Conservation (phyloP, 1,284 basidiomycete genomes). For the Acaromyces ingoldii region DNA sequence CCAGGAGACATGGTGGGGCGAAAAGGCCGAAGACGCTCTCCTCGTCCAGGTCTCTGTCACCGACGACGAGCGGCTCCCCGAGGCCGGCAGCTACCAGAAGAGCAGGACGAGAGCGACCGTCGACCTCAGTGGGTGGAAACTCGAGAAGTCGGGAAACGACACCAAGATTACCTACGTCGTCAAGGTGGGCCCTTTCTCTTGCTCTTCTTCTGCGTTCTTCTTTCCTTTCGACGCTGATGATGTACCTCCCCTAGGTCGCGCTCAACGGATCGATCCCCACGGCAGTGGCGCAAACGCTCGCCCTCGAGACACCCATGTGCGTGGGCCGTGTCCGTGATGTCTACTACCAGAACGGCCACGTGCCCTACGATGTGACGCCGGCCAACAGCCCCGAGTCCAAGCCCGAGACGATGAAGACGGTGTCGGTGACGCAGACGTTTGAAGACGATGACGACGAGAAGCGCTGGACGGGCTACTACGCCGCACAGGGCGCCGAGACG, state of each 20-base stretch:
- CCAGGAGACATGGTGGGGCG: slow-evolving; percentile 28
- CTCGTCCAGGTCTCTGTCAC: slow-evolving; percentile 34
- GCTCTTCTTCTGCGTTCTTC: neutral
- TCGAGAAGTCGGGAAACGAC: slow-evolving; percentile 28
- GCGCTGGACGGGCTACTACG: slow-evolving; percentile 35
- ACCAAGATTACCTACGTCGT: slow-evolving; percentile 40
- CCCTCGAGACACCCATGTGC: slow-evolving; percentile 45
- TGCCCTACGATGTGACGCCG: slow-evolving; percentile 27
- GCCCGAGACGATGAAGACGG: slow-evolving; percentile 9
- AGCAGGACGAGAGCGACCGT: slow-evolving; percentile 38
- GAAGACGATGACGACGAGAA: slow-evolving; percentile 37
- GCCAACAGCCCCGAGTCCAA: slow-evolving; percentile 14
- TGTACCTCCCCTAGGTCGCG: neutral
- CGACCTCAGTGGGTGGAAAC: slow-evolving; percentile 35
- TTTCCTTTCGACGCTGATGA: neutral
- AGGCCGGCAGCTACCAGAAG: slow-evolving; percentile 36
- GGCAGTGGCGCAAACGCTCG: slow-evolving; percentile 31
- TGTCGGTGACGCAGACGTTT: slow-evolving; percentile 26
- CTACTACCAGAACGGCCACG: slow-evolving; percentile 30
- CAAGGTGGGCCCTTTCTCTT: slow-evolving; percentile 29
- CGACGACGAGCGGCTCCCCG: slow-evolving; percentile 37
- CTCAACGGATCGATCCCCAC: slow-evolving; percentile 28
- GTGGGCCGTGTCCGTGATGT: slow-evolving; percentile 36
- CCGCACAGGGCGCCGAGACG: slow-evolving; percentile 1
- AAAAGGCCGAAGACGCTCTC: slow-evolving; percentile 18